phyloP scores from a whole-genome alignment of 768 basidiomycete genomes.

The Hebeloma cylindrosporum region DNA sequence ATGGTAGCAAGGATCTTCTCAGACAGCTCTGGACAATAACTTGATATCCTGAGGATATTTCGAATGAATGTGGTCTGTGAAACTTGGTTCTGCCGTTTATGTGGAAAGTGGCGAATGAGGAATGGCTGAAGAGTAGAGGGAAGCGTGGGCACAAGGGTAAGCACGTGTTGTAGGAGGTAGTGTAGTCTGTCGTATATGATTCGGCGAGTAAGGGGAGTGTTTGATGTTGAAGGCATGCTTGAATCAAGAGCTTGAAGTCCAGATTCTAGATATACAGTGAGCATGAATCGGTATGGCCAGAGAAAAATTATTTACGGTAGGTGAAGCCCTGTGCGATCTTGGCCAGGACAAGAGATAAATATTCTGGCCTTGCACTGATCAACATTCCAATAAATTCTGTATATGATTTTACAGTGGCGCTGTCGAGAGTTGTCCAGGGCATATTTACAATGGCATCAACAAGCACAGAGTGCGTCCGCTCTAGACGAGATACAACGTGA shows the following conservation, averaged over 20 bases:
- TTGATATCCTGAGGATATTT: conserved; percentile 78
- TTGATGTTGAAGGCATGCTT: conserved; percentile 61
- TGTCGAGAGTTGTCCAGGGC: conserved; percentile 93
- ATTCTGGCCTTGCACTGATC: conserved; percentile 88
- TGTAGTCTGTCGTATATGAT: conserved; percentile 87
- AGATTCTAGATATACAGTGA: conserved; percentile 53
- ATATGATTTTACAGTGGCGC: conserved; percentile 82
- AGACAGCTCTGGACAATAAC: conserved; percentile 85
- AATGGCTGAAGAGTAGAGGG: conserved; percentile 85
- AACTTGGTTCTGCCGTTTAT: conserved; percentile 82
- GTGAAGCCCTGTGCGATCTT: conserved; percentile 87
- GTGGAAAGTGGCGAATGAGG: conserved; percentile 84
- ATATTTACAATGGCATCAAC: conserved; percentile 85
- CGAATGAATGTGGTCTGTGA: conserved; percentile 88
- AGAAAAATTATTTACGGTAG: conserved; percentile 62
- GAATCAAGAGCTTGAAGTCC: conserved; percentile 62
- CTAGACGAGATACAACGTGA: conserved; percentile 89
- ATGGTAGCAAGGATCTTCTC: conserved; percentile 85
- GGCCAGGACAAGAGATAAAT: conserved; percentile 78
- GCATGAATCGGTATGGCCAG: conserved; percentile 1
- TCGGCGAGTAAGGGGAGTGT: conserved; percentile 73
- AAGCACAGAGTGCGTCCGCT: conserved; percentile 73
- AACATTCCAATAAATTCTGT: conserved; percentile 89
- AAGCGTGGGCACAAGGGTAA: conserved; percentile 88
- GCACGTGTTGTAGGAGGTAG: conserved; percentile 79